Conservation (phyloP, 169 alveolate species). For the Hepatocystis sp. region DNA sequence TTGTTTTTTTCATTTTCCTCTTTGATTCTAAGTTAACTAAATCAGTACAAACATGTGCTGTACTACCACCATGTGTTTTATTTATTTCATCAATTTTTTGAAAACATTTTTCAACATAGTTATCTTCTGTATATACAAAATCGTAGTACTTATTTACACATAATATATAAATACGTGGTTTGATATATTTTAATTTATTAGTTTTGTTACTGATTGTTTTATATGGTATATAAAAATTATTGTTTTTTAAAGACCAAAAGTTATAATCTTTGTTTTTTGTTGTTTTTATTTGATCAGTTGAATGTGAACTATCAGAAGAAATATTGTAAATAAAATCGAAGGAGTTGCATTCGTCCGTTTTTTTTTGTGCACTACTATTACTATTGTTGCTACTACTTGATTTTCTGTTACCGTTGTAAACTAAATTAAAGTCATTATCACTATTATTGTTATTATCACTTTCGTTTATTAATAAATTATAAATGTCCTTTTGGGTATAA, state of each 20-base stretch:
- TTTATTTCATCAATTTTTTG: slow-evolving; percentile 40
- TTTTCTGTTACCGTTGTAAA: no score
- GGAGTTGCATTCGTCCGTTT: no score
- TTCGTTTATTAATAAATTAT: slow-evolving; percentile 33
- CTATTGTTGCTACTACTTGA: not conserved
- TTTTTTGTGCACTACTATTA: not conserved
- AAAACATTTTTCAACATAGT: slow-evolving; percentile 14
- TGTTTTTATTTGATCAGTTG: not conserved
- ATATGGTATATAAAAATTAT: slow-evolving; percentile 24
- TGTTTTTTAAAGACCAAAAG: not conserved
- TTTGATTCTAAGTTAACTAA: not conserved
- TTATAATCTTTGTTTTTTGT: not conserved
- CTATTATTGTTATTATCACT: slow-evolving; percentile 3
- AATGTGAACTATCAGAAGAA: not conserved
- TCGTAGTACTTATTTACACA: slow-evolving; percentile 68
- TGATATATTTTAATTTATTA: slow-evolving; percentile 22
- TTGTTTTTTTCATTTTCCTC: not conserved
- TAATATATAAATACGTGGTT: slow-evolving; percentile 52
- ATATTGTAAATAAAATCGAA: no score
- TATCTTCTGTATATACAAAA: slow-evolving; percentile 16
- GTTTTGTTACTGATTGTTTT: slow-evolving; percentile 36
- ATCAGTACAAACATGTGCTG: no score
- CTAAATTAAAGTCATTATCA: not conserved
- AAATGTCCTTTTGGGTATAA: slow-evolving; percentile 67
- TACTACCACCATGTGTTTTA: slow-evolving; percentile 1